Conservation (phyloP, 768 basidiomycete species). For the Boletus subcaerulescens region DNA sequence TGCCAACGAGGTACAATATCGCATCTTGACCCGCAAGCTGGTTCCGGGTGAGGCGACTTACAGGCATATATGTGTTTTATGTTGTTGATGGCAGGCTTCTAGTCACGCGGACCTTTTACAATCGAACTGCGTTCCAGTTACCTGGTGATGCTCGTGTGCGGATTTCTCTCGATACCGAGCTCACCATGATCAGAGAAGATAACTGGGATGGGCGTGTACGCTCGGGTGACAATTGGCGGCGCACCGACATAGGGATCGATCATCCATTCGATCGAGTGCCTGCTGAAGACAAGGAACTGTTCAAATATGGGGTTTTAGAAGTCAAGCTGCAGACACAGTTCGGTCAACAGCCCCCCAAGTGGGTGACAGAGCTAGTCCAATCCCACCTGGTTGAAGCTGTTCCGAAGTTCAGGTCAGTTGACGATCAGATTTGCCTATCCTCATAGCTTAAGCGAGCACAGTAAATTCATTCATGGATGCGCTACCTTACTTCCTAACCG, state of each 20-base stretch:
- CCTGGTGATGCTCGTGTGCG: constrained; percentile 98
- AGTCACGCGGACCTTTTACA: constrained; percentile 98
- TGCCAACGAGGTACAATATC: constrained; percentile 96
- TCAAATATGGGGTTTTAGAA: constrained; percentile 96
- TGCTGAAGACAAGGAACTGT: constrained; percentile 82
- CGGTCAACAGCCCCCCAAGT: constrained; percentile 92
- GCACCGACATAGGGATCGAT: constrained; percentile 92
- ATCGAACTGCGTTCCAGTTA: constrained; percentile 97
- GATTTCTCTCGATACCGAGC: constrained; percentile 95
- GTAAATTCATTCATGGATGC: constrained; percentile 96
- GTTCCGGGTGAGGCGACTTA: constrained; percentile 60
- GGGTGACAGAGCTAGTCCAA: constrained; percentile 95
- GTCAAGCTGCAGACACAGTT: constrained; percentile 96
- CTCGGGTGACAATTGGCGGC: constrained; percentile 88
- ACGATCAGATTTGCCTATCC: not conserved
- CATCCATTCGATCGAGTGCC: constrained; percentile 79
- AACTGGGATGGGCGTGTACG: constrained; percentile 86
- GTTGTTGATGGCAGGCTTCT: not conserved
- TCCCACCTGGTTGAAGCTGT: constrained; percentile 96
- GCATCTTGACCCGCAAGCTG: constrained; percentile 76
- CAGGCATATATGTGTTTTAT: not conserved
- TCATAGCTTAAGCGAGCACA: constrained; percentile 27
- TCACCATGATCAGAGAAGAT: constrained; percentile 93
- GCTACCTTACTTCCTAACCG: constrained; percentile 88
- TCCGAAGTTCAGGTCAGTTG: constrained; percentile 85